Evolutionary conservation across 768 basidiomycete species (phyloP), one percentile per base, ranked within the genome.

Genomic region (Leccinellum albellum): DNA sequence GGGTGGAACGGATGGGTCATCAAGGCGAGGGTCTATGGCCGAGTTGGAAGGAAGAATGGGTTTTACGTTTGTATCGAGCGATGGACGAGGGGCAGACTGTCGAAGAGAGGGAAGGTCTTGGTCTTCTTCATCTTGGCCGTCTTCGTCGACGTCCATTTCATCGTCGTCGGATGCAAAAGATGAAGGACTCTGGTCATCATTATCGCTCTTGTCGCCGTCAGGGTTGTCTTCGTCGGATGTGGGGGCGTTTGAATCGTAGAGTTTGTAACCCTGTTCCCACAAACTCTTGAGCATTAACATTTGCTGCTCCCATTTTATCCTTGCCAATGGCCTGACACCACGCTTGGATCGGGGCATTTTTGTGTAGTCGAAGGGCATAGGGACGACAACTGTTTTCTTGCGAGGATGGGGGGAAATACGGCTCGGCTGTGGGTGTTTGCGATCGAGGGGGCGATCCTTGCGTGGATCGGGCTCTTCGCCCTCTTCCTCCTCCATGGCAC

Each of bases 401-500:
- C 62, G 48, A 20, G 46, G 51, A 24, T 47, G 1, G 15, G 20
- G 13, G 7, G 17, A 31, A 40, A 37, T 51, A 12, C 29, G n/a
- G 13, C 1, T 23, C 14, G 14, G 0, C 20, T 0, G 33, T 12
- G 50, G 15, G 17, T 8, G 53, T 63, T 58, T 55, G 26, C 56
- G 63, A 50, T 54, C 49, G 44, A 46, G 29, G 13, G 42, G 37
- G 5, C 54, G 63, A 59, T 65, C 55, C 32, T 57, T 68, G 66
- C 57, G 56, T 7, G 47, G 47, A 58, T 60, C 59, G 40, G 63
- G 66, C 42, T 75, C 76, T 23, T 74, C 72, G 14, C 77, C 82
- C 49, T 85, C 84, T 53, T 88, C 86, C 62, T 87, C 85, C 58
- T 87, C 83, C 80, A 82, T 82, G 32, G 80, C 78, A 53, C 75